phyloP scores from a whole-genome alignment of 148 eudicot genomes.

The Rhododendron vialii region DNA sequence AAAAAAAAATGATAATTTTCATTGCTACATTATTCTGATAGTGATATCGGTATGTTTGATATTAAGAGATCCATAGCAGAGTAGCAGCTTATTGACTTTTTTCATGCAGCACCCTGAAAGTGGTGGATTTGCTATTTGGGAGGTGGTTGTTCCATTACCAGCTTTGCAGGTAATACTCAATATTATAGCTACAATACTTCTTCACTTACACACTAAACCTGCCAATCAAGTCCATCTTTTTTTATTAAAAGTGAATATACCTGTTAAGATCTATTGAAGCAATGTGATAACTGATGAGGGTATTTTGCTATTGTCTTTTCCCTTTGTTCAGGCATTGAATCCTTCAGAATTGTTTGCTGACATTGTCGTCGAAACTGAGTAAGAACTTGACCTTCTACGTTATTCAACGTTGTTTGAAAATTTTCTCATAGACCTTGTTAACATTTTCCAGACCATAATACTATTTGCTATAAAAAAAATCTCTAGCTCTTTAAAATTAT shows the following conservation, averaged over 20 bases:
- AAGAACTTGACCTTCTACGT: background rate
- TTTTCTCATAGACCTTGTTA: background rate
- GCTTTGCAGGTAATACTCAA: background rate
- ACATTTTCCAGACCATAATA: background rate
- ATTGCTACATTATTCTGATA: background rate
- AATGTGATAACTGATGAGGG: background rate
- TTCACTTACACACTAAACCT: background rate
- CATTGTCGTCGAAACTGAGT: slow-evolving; percentile 1
- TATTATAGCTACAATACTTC: background rate
- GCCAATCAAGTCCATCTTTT: background rate
- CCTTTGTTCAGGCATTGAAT: background rate
- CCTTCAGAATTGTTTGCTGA: slow-evolving; percentile 1
- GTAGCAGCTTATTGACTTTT: background rate
- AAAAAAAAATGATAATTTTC: background rate
- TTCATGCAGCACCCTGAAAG: background rate
- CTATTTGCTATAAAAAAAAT: too few species aligned
- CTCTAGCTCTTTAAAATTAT: background rate
- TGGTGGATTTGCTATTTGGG: slow-evolving; percentile 1
- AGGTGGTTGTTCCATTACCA: background rate
- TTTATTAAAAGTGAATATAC: background rate
- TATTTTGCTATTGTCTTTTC: background rate
- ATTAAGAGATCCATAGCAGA: background rate
- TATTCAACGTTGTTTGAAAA: background rate
- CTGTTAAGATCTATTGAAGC: background rate
- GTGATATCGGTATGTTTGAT: background rate